These are phyloP conservation scores for Tuber aestivum DNA, from an alignment of 495 filamentous ascomycete species.

Conservation along the genomic window DNA sequence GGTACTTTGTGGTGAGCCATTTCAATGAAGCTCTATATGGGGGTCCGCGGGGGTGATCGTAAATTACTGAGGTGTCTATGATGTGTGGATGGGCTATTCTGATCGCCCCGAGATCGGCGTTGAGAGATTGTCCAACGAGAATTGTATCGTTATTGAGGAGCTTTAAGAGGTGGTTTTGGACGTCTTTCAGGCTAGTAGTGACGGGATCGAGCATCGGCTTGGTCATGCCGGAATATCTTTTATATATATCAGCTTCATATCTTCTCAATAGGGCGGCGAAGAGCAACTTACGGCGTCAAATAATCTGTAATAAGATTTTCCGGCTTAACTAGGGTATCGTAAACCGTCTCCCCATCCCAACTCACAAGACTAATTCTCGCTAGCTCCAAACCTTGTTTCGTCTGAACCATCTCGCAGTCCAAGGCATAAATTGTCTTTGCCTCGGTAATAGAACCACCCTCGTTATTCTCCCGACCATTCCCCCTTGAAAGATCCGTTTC, in stretches of 20 bases:
- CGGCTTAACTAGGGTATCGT: constrained; percentile 91
- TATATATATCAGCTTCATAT: not conserved
- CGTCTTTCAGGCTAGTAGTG: constrained; percentile 75
- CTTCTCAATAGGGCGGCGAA: not conserved
- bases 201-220: constrained; percentile 69
- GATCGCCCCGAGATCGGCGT: constrained; percentile 79
- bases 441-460: constrained; percentile 73
- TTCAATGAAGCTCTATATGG: constrained; percentile 72
- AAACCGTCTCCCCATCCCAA: constrained; percentile 75
- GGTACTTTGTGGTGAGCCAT: constrained; percentile 71
- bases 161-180: constrained; percentile 68
- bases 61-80: constrained; percentile 81
- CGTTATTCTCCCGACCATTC: constrained; percentile 64
- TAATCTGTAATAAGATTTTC: constrained; percentile 79
- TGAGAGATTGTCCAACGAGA: constrained; percentile 83
- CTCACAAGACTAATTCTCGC: constrained; percentile 78
- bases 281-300: constrained; percentile 59
- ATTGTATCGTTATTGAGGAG: constrained; percentile 66
- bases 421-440: constrained; percentile 76
- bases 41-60: constrained; percentile 66
- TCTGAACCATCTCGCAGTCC: constrained; percentile 96
- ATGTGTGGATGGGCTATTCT: constrained; percentile 86
- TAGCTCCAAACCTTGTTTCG: constrained; percentile 66
- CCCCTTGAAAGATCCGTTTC: constrained; percentile 60
- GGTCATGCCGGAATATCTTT: constrained; percentile 77